phyloP scores from a whole-genome alignment of 768 basidiomycete genomes.

The Tricholoma terreum region DNA sequence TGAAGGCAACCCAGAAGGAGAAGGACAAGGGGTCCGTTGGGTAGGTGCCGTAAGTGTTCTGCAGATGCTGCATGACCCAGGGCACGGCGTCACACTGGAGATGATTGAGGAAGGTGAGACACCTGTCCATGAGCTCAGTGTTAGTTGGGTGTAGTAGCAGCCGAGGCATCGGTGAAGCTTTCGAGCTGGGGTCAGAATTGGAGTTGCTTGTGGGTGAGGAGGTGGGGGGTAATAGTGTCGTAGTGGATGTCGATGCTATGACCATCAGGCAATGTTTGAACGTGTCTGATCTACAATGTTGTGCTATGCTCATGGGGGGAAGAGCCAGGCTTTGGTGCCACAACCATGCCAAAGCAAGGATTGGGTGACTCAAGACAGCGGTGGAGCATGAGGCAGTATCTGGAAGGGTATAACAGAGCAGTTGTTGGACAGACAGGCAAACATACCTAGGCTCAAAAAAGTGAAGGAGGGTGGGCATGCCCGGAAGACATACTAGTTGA shows the following conservation, averaged over 20 bases:
- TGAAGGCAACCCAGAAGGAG: constrained; percentile 86
- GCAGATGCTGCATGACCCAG: constrained; percentile 88
- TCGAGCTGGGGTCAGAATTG: constrained; percentile 6
- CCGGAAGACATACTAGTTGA: constrained; percentile 89
- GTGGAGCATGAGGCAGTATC: constrained; percentile 94
- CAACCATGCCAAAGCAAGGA: constrained; percentile 90
- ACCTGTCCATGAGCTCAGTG: constrained; percentile 48
- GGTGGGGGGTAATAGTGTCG: no score
- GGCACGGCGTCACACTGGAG: constrained; percentile 71
- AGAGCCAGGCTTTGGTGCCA: constrained; percentile 48
- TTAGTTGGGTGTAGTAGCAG: constrained; percentile 36
- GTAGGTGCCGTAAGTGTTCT: constrained; percentile 74
- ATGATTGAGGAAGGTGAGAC: constrained; percentile 41
- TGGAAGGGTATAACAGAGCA: constrained; percentile 16
- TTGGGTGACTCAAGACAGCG: constrained; percentile 76
- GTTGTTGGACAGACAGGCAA: not conserved
- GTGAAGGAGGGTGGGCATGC: constrained; percentile 84
- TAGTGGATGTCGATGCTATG: no score
- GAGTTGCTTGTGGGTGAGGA: no score
- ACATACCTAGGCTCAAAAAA: constrained; percentile 88
- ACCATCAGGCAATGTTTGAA: constrained; percentile 87
- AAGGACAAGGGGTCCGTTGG: constrained; percentile 71
- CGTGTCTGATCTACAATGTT: constrained; percentile 84
- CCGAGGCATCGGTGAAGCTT: no score
- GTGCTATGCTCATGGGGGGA: constrained; percentile 78